Percentiles rank a stretch among this genome's conserved stretches.
phyloP scores from a whole-genome alignment of 208 protist species.

The Leishmania turanica region DNA sequence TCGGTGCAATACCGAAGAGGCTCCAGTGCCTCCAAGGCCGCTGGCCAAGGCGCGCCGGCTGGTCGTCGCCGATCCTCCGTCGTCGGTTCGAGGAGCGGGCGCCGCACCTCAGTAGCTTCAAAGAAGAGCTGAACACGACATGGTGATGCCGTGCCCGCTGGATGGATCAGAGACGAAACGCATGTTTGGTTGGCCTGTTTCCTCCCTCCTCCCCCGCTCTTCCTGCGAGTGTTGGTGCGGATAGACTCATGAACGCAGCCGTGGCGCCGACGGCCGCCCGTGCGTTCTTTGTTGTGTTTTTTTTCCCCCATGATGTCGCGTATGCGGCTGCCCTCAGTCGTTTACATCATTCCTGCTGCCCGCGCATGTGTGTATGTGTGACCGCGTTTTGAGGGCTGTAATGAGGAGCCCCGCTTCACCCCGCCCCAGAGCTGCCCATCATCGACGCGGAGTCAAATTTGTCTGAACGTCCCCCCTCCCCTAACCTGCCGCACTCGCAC shows the following conservation, averaged over 20 bases:
- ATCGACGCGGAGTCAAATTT: no score
- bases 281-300: background rate
- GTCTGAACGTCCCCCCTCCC: background rate
- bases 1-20: conserved; percentile 2
- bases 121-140: conserved; percentile 20
- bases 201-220: background rate
- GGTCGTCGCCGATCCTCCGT: conserved; percentile 15
- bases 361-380: background rate
- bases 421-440: no score
- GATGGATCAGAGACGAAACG: no score
- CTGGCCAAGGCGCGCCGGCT: background rate
- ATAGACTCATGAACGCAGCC: background rate
- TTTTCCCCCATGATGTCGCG: background rate
- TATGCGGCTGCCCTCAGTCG: background rate
- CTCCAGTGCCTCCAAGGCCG: conserved; percentile 8
- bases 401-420: background rate
- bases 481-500: background rate
- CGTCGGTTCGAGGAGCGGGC: background rate
- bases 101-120: conserved; percentile 7
- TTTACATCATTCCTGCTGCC: background rate
- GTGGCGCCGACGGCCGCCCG: background rate
- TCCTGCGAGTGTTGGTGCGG: background rate
- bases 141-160: no score
- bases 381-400: background rate
- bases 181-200: background rate